Base-by-base conservation (phyloP, 345 rosid genomes). In the Euphorbia peplus region DNA sequence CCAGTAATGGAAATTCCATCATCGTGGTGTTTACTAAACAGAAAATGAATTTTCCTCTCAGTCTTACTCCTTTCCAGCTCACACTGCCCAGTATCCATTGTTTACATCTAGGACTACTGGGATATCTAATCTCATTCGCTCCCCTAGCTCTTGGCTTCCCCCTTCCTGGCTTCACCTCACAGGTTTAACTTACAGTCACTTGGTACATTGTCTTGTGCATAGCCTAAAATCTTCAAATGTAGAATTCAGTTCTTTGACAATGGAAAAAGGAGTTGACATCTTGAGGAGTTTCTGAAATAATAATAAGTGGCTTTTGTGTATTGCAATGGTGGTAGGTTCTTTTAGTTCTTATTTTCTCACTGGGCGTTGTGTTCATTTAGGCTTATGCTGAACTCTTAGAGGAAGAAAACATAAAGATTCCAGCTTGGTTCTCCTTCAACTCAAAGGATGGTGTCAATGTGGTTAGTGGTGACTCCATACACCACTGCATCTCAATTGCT, bases 351-450 rank as follows among this genome's bases (percentile, higher is more conserved):
- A 13, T 4, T 67, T 59, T 30, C 26, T 26, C 0, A 15, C 35
- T 30, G 7, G 5, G n/a, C 10, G 4, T 26, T 73, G 5, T 63
- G 8, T 44, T 63, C n/a, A 15, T 75, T 21, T 59, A 87, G 92
- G 96, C 92, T 51, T 87, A 72, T 82, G 92, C 81, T 26, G 86
- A 87, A 75, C 86, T 90, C 46, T 78, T 90, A 65, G 78, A 86
- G 70, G 96, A 87, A 66, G 92, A 87, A 68, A 77, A 57, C 64
- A 73, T 82, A 52, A 80, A 79, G 63, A 70, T 86, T 68, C 96
- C 96, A 5, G 89, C 92, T 29, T 90, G 92, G 96, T 83, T 90
- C 63, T 78, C 96, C 65, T 90, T 90, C 66, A 86, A 84, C 81
- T 90, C 91, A 0, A 90, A 87, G 75, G 96, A 87, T 79, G 96